These are phyloP conservation scores for Asterella californica DNA, from an alignment of 225 moss, liverwort and hornwort species.

Conservation along the genomic window DNA sequence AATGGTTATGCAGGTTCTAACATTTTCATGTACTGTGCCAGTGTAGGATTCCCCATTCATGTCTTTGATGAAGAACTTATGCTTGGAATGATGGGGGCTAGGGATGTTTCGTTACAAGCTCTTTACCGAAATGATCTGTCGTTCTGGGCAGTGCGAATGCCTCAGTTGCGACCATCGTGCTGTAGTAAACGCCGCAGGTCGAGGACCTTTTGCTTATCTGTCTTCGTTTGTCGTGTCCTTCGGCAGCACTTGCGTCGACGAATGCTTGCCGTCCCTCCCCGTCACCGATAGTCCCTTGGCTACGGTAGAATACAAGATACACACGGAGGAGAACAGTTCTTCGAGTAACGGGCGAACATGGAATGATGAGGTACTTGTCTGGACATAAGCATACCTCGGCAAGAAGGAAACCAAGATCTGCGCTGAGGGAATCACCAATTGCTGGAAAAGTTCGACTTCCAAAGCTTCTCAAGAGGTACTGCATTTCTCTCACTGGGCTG, in stretches of 20 bases:
- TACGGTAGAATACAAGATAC: background rate
- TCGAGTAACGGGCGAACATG: background rate
- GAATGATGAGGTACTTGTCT: background rate
- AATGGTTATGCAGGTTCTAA: too few species aligned
- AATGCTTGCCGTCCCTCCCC: background rate
- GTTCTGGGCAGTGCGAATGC: too few species aligned
- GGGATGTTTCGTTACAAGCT: too few species aligned
- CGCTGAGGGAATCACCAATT: background rate
- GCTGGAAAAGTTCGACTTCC: background rate
- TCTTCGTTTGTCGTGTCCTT: background rate
- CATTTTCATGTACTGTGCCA: too few species aligned
- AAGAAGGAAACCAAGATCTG: background rate
- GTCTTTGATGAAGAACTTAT: too few species aligned
- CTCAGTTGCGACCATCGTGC: background rate
- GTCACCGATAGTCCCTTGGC: background rate
- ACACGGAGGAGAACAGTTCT: background rate
- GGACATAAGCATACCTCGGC: background rate
- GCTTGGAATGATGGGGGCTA: too few species aligned
- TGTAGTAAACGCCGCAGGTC: background rate
- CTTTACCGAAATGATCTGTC: too few species aligned
- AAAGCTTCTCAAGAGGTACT: background rate
- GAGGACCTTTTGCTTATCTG: background rate
- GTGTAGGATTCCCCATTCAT: too few species aligned
- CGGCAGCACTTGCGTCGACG: background rate
- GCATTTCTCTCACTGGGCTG: too few species aligned